Conservation (phyloP, 306 rosid genomes). For the Malus asiatica region DNA sequence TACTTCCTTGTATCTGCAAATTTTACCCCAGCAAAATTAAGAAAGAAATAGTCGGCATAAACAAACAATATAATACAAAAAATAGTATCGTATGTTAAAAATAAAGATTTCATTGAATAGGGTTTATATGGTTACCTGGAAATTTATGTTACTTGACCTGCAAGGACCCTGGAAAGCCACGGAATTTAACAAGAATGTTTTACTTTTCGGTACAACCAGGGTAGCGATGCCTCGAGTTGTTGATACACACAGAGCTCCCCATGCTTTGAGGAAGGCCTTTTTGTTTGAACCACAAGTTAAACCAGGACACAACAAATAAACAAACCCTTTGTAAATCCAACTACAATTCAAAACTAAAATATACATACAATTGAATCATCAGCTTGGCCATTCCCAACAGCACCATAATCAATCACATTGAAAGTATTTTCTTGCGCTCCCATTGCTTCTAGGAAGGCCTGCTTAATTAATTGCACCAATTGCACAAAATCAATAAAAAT, state of each 20-base stretch:
- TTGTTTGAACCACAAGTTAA: neutral
- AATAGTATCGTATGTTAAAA: neutral
- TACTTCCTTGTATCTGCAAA: slow-evolving; percentile 15
- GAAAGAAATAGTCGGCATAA: neutral
- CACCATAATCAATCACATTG: neutral
- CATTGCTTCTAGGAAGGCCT: neutral
- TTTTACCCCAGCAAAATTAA: no score
- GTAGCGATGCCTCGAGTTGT: slow-evolving; percentile 19
- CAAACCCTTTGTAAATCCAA: neutral
- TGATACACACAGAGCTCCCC: slow-evolving; percentile 32
- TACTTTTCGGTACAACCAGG: slow-evolving; percentile 26
- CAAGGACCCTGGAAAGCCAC: slow-evolving; percentile 45
- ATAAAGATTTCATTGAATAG: neutral
- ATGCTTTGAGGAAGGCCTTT: slow-evolving; percentile 51
- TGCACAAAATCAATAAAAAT: neutral
- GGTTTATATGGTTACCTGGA: slow-evolving; percentile 21
- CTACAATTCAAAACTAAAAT: neutral
- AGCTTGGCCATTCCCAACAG: slow-evolving; percentile 22
- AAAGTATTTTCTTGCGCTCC: neutral
- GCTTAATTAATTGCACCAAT: neutral
- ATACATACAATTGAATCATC: slow-evolving; percentile 40
- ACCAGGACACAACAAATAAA: neutral
- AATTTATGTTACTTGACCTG: slow-evolving; percentile 15
- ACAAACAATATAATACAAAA: no score
- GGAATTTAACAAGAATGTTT: slow-evolving; percentile 35